A percentile compares a stretch with the other conserved stretches of the same genome.
Conservation (phyloP, 257 asterid genomes). For the Fraxinus excelsior region DNA sequence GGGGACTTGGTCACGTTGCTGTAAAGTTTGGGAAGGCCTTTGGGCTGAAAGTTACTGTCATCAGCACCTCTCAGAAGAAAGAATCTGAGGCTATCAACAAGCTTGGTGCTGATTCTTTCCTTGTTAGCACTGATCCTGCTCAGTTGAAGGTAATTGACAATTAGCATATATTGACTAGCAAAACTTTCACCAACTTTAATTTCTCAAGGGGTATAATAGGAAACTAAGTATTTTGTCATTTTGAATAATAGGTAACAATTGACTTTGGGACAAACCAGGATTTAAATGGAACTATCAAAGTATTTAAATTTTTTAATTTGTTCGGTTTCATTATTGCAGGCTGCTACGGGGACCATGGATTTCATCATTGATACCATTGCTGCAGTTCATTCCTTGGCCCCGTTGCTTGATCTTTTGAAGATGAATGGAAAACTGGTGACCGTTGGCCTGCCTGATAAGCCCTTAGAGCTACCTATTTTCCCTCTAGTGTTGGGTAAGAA, state of each 20-base stretch:
- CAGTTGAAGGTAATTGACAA: slow-evolving; percentile 43
- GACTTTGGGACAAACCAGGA: neutral
- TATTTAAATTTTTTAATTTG: too few relatives aligned
- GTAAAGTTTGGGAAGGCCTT: slow-evolving; percentile 73
- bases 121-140: slow-evolving; percentile 48
- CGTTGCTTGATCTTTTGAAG: slow-evolving; percentile 53
- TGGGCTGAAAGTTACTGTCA: slow-evolving; percentile 66
- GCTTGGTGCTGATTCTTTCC: slow-evolving; percentile 65
- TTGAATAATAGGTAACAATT: too few relatives aligned
- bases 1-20: slow-evolving; percentile 81
- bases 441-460: slow-evolving; percentile 61
- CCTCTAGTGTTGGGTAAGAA: slow-evolving; percentile 61
- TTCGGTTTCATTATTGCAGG: slow-evolving; percentile 34
- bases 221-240: neutral
- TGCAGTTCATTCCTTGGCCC: slow-evolving; percentile 55
- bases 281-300: neutral
- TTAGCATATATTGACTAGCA: neutral
- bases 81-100: slow-evolving; percentile 50
- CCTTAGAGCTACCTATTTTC: slow-evolving; percentile 61
- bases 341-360: slow-evolving; percentile 60
- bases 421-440: slow-evolving; percentile 60
- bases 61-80: slow-evolving; percentile 57
- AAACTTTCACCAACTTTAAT: neutral
- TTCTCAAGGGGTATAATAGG: neutral
- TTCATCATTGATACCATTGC: slow-evolving; percentile 57